These are phyloP conservation scores for Morella rubra DNA, from an alignment of 306 rosid genomes.

Conservation along the genomic window DNA sequence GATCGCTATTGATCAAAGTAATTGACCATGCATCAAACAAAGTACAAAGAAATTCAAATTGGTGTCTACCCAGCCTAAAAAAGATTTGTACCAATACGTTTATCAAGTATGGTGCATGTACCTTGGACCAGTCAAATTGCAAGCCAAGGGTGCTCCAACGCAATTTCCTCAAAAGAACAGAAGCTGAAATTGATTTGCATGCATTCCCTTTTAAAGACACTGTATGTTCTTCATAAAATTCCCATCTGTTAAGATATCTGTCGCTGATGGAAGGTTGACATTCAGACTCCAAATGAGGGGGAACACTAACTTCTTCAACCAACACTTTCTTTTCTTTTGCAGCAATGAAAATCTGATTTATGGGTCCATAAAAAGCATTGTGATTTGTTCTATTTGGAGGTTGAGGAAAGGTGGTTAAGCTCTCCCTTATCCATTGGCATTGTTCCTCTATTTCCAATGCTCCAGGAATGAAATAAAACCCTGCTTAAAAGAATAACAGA, in stretches of 20 bases:
- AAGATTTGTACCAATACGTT: not conserved
- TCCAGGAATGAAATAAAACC: conserved; percentile 81
- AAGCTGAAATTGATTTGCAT: conserved; percentile 57
- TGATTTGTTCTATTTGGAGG: conserved; percentile 97
- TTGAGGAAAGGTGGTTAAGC: conserved; percentile 71
- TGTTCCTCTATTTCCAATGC: conserved; percentile 67
- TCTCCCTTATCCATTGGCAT: conserved; percentile 71
- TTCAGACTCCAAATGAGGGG: conserved; percentile 26
- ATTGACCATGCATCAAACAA: not conserved
- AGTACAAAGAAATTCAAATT: not conserved
- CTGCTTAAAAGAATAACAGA: conserved; percentile 27
- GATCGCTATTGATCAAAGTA: not conserved
- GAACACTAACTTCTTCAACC: conserved; percentile 37
- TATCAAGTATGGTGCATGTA: conserved; percentile 18
- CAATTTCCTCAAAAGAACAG: conserved; percentile 65
- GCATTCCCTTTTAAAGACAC: conserved; percentile 34
- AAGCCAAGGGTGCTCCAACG: conserved; percentile 98
- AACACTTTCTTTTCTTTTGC: conserved; percentile 62
- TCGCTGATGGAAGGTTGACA: conserved; percentile 22
- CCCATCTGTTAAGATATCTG: conserved; percentile 44
- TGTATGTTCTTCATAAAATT: conserved; percentile 41
- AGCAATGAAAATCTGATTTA: conserved; percentile 51
- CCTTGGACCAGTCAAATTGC: conserved; percentile 96
- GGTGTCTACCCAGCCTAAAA: not conserved
- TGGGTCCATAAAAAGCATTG: conserved; percentile 78